Percentiles rank a stretch among this genome's conserved stretches.
Conservation (phyloP, 140 eudicot genomes). For the Erigeron philadelphicus region DNA sequence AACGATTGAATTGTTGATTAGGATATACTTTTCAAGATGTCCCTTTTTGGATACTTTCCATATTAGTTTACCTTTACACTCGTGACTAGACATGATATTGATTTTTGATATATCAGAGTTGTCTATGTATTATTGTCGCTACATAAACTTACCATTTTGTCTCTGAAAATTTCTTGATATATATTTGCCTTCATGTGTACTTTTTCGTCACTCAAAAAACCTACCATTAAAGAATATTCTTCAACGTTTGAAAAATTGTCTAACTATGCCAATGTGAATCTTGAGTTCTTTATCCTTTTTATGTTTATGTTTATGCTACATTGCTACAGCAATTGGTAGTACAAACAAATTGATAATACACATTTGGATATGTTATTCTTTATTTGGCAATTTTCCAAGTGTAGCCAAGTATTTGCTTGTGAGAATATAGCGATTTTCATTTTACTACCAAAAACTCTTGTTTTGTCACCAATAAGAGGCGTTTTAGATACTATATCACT, state of each 20-base stretch:
- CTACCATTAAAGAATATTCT: not conserved
- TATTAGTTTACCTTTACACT: not conserved
- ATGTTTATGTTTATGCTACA: not conserved
- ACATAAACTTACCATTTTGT: not conserved
- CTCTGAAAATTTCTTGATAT: not conserved
- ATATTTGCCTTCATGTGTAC: not conserved
- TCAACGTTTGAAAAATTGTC: not conserved
- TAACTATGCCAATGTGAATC: not conserved
- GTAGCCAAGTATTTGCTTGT: too few relatives aligned
- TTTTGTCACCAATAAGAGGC: not conserved
- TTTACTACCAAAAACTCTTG: too few relatives aligned
- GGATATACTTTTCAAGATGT: not conserved
- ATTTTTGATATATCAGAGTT: not conserved
- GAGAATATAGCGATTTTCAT: too few relatives aligned
- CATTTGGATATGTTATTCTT: not conserved
- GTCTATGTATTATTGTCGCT: not conserved
- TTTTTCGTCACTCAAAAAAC: not conserved
- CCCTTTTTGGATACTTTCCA: not conserved
- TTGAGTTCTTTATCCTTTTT: not conserved
- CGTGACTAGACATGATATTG: not conserved
- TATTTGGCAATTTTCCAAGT: too few relatives aligned
- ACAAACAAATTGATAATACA: constrained; percentile 1
- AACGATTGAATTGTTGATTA: constrained; percentile 7
- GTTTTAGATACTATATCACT: not conserved
- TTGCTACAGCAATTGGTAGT: not conserved